phyloP scores from a whole-genome alignment of 1,284 basidiomycete genomes.

The Phenoliferia sp. region DNA sequence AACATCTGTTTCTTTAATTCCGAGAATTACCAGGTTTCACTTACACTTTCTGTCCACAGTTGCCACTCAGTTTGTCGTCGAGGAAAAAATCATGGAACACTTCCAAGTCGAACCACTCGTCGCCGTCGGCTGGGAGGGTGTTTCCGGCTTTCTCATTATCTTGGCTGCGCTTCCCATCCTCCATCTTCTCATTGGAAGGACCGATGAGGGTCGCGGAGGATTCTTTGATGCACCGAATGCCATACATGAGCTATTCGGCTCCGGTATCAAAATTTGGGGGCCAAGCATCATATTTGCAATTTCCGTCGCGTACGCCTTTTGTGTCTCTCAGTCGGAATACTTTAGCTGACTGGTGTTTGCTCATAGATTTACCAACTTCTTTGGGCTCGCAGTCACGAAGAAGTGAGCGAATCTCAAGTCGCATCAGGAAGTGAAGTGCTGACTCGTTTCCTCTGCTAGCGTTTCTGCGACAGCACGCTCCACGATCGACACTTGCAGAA shows the following conservation, averaged over 20 bases:
- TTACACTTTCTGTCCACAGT: slow-evolving; percentile 45
- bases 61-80: slow-evolving; percentile 88
- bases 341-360: too few species aligned
- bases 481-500: slow-evolving; percentile 92
- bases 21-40: too few species aligned
- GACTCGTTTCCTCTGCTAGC: slow-evolving; percentile 5
- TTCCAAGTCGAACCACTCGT: slow-evolving; percentile 81
- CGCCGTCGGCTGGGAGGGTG: slow-evolving; percentile 89
- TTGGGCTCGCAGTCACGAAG: slow-evolving; percentile 82
- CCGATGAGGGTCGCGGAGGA: slow-evolving; percentile 55
- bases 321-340: slow-evolving; percentile 20
- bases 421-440: neutral
- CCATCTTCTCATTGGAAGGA: slow-evolving; percentile 46
- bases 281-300: slow-evolving; percentile 45
- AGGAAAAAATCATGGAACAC: slow-evolving; percentile 84
- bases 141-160: slow-evolving; percentile 80
- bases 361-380: slow-evolving; percentile 95
- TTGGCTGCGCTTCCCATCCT: slow-evolving; percentile 68
- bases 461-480: slow-evolving; percentile 43
- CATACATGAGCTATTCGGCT: slow-evolving; percentile 67
- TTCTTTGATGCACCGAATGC: slow-evolving; percentile 91
- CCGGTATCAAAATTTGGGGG: slow-evolving; percentile 59
- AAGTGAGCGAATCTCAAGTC: slow-evolving; percentile 1
- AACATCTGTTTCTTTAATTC: too few species aligned
- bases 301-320: neutral